Percentiles rank a stretch among this genome's conserved stretches.
Evolutionary conservation across 805 yeast genomes (phyloP).

Genomic region (Barnettozyma populi): DNA sequence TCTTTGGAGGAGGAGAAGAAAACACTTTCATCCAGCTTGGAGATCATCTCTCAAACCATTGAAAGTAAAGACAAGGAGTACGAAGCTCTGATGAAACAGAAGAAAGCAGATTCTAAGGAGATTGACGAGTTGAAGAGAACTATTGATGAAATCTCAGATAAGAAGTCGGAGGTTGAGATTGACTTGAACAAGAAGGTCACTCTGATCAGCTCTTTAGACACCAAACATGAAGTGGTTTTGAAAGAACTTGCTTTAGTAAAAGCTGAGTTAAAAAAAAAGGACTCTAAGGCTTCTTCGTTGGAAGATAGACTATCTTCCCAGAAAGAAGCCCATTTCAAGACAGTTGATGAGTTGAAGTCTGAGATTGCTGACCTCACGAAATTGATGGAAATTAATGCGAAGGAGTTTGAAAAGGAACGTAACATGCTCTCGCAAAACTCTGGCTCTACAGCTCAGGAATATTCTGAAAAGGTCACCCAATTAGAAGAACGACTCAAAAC

Average conservation of each 20-base stretch:
- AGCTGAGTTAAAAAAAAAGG: conserved; percentile 12
- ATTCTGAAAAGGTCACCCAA: conserved; percentile 38
- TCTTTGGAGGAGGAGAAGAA: conserved; percentile 28
- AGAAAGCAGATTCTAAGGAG: conserved; percentile 11
- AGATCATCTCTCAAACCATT: conserved; percentile 29
- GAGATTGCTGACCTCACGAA: conserved; percentile 28
- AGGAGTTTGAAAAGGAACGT: conserved; percentile 48
- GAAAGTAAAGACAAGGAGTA: conserved; percentile 24
- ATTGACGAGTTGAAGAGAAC: conserved; percentile 5
- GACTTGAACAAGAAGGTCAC: background rate
- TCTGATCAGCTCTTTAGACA: background rate
- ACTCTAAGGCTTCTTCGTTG: conserved; percentile 12
- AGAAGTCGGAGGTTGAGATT: background rate
- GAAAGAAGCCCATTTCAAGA: conserved; percentile 16
- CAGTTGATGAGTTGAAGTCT: conserved; percentile 23
- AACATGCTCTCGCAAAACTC: conserved; percentile 42
- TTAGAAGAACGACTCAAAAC: conserved; percentile 33
- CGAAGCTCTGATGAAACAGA: conserved; percentile 14
- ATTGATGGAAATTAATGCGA: conserved; percentile 32
- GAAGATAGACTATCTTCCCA: conserved; percentile 19
- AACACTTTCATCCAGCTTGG: conserved; percentile 28
- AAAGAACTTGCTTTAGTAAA: conserved; percentile 3
- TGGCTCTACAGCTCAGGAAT: conserved; percentile 43
- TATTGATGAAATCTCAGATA: background rate
- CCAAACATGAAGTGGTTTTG: conserved; percentile 1